Percentiles rank a stretch among this genome's conserved stretches.
These are phyloP conservation scores for Boletus vinaceobasis DNA, from an alignment of 768 basidiomycete species.

Conservation along the genomic window DNA sequence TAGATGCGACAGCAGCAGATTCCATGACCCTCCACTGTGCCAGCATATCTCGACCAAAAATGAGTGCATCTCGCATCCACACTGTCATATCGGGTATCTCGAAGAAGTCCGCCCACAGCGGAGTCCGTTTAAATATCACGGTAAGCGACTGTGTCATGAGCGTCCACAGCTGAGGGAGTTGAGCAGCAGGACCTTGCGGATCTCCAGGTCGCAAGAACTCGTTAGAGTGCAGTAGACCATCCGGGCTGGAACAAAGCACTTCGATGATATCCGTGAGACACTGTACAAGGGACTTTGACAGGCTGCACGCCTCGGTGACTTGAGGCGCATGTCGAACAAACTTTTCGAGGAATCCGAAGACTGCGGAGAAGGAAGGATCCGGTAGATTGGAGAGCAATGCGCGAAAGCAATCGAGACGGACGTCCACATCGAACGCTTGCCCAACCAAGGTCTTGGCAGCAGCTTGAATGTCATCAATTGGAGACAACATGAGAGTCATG, in stretches of 20 bases:
- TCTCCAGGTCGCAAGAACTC: constrained; percentile 48
- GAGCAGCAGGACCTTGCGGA: constrained; percentile 44
- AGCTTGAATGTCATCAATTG: constrained; percentile 67
- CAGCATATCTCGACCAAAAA: constrained; percentile 85
- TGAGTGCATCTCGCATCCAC: constrained; percentile 98
- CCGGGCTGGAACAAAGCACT: constrained; percentile 69
- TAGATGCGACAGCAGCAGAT: constrained; percentile 39
- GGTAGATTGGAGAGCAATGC: constrained; percentile 69
- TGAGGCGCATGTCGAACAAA: constrained; percentile 60
- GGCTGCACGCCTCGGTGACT: constrained; percentile 80
- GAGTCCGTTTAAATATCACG: constrained; percentile 82
- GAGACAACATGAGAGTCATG: constrained; percentile 76
- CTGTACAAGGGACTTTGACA: constrained; percentile 88
- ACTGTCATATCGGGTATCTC: constrained; percentile 82
- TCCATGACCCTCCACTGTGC: constrained; percentile 81
- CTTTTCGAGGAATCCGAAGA: constrained; percentile 60
- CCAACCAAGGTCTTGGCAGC: constrained; percentile 79
- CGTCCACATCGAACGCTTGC: constrained; percentile 86
- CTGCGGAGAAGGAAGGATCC: constrained; percentile 62
- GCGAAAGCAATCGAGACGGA: constrained; percentile 83
- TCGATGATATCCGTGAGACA: constrained; percentile 94
- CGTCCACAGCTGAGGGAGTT: constrained; percentile 73
- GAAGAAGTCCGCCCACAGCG: constrained; percentile 77
- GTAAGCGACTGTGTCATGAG: constrained; percentile 77
- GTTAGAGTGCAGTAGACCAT: constrained; percentile 63